Evolutionary conservation across 805 yeast species (phyloP), one percentile per base, ranked within the genome.

Genomic region (Vanderwaltozyma tropicalis): DNA sequence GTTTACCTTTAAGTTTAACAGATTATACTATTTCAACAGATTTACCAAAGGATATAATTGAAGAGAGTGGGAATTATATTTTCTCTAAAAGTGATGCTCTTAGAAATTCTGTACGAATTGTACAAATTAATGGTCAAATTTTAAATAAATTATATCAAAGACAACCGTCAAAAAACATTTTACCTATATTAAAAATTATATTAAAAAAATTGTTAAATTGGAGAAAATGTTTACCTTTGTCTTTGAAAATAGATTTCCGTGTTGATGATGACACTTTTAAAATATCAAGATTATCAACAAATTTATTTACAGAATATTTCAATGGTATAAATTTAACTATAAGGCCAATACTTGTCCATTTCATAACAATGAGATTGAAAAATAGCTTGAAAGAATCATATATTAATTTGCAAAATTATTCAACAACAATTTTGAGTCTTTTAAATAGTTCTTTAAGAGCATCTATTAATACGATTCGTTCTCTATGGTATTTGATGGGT

Each of bases 271-370:
- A 35, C 16, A 21, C 39, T 25, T 62, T 82, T 22, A 67, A 69
- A 39, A 76, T 81, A 8, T 70, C 83, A 2, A 66, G 94, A 45
- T 59, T 80, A 22, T 74, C 74, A 14, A 84, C 83, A 13, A 82
- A 82, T 55, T 67, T 82, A 50, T 78, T 80, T 78, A 80, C 88
- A 2, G 94, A 82, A 52, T 82, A 80, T 57, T 81, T 82, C 52
- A 89, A 82, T 53, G 92, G 92, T 37, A 70, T 82, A 58, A 82
- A 82, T 51, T 59, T 82, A 31, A 88, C 89, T 0, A 85, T 82
- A 4, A 61, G 94, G 38, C 92, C 92, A 3, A 61, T 82, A 28
- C 58, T 82, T 33, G 81, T 81, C 50, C 89, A 82, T 55, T 80
- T 82, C 55, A 83, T 85, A 0, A 70, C 83, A 12, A 68, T 75